Evolutionary conservation across 257 asterid genomes (phyloP).

Genomic region (Solanum neorickii): DNA sequence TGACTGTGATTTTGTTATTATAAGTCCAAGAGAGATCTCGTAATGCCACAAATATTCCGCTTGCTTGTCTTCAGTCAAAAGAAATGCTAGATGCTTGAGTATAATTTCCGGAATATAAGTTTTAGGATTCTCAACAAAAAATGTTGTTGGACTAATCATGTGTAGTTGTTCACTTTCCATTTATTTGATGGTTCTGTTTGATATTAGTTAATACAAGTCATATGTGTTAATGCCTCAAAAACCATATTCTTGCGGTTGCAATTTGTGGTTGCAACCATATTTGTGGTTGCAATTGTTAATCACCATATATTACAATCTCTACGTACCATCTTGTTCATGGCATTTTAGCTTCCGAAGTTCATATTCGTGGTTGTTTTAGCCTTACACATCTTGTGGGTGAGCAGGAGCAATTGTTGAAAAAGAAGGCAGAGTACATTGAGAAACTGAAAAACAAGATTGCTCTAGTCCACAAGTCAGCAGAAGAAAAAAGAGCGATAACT

Average conservation of each 20-base stretch:
- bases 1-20: not conserved
- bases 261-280: not conserved
- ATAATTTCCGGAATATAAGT: not conserved
- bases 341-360: not conserved
- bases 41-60: not conserved
- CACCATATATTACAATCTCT: no score
- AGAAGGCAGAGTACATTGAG: constrained; percentile 69
- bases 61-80: not conserved
- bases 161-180: not conserved
- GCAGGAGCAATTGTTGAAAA: constrained; percentile 68
- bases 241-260: not conserved
- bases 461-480: constrained; percentile 64
- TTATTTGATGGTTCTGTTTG: not conserved
- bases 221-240: not conserved
- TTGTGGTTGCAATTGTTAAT: not conserved
- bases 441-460: constrained; percentile 71
- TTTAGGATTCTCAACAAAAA: not conserved
- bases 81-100: not conserved
- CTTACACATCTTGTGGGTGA: not conserved
- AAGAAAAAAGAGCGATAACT: constrained; percentile 58
- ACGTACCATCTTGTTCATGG: no score
- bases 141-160: not conserved
- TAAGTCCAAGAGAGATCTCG: not conserved
- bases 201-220: not conserved
- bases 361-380: not conserved